Evolutionary conservation across 495 filamentous ascomycete genomes (phyloP), one percentile per base, ranked within the genome.

Genomic region (Penicillium alfredii): DNA sequence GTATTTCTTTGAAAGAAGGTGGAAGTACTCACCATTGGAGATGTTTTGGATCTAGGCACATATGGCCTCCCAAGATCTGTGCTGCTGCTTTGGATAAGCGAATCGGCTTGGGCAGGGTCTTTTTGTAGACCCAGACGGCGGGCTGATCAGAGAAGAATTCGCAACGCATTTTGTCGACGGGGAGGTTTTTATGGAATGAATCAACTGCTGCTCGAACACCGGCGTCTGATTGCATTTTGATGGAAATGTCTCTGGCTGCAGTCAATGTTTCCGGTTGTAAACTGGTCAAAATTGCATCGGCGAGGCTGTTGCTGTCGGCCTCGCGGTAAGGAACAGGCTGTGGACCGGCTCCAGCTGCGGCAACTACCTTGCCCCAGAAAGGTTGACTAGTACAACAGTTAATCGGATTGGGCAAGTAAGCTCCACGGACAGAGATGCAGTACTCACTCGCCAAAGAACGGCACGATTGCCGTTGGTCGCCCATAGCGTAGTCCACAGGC

Each of bases 311-410:
- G 3, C 66, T 69, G 3, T 71, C 80, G 0, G 90, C 60, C 3
- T 66, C 58, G 54, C 86, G 86, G 53, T 75, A 69, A 1, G 77
- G 75, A 34, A 83, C 78, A 0, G 80, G 80, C 0, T 59, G 44
- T 0, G 80, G 79, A 4, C 81, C 80, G 1, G 78, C 78, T 5
- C 80, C 78, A 8, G 77, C 72, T 38, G 58, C 33, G 0, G 36
- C 44, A 10, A 88, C 69, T 76, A 85, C 86, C 1, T 63, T 49
- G 2, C 83, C 86, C 86, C 86, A 92, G 56, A 90, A 92, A 14
- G 74, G 70, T 56, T 92, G 86, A 46, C 42, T 56, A 14, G 11
- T 4, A n/a, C 1, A 25, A 25, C 2, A n/a, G 23, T n/a, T n/a
- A n/a, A 25, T 25, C 11, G 23, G 23, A 25, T 25, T 47, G 28